Evolutionary conservation across 2,329 filamentous ascomycete species (phyloP).

Genomic region (Penicillium sp.): DNA sequence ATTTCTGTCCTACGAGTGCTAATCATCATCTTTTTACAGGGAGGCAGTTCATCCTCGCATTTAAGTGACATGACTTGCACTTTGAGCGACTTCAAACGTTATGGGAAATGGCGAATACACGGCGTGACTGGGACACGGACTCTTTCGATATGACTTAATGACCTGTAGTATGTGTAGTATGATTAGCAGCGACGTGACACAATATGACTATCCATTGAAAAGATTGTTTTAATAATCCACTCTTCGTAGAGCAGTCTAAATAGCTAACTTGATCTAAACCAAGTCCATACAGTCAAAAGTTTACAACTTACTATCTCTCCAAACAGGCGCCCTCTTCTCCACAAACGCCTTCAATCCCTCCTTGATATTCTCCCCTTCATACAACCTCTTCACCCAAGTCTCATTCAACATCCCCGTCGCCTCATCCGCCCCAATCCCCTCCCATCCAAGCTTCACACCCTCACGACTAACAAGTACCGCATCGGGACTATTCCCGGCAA

Average conservation of each 20-base stretch:
- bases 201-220: neutral
- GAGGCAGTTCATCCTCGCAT: slow-evolving; percentile 34
- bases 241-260: too few relatives aligned
- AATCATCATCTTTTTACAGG: slow-evolving; percentile 27
- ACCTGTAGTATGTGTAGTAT: slow-evolving; percentile 22
- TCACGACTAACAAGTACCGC: slow-evolving; percentile 74
- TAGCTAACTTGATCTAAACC: too few relatives aligned
- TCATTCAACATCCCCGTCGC: slow-evolving; percentile 63
- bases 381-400: slow-evolving; percentile 63
- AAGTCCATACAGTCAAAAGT: neutral
- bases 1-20: too few relatives aligned
- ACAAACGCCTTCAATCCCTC: slow-evolving; percentile 78
- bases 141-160: slow-evolving; percentile 19
- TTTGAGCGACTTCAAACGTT: slow-evolving; percentile 26
- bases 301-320: slow-evolving; percentile 53
- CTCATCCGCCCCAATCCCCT: slow-evolving; percentile 66
- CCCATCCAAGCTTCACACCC: slow-evolving; percentile 74
- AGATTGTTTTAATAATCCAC: too few relatives aligned
- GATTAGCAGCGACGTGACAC: slow-evolving; percentile 16
- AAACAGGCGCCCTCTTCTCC: slow-evolving; percentile 72
- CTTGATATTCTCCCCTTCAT: slow-evolving; percentile 71
- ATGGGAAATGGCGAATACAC: slow-evolving; percentile 39
- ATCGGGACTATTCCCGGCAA: slow-evolving; percentile 74
- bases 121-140: slow-evolving; percentile 31
- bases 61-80: slow-evolving; percentile 22